Base-by-base conservation (phyloP, 1,284 basidiomycete species). In the Ceraceosorus guamensis region DNA sequence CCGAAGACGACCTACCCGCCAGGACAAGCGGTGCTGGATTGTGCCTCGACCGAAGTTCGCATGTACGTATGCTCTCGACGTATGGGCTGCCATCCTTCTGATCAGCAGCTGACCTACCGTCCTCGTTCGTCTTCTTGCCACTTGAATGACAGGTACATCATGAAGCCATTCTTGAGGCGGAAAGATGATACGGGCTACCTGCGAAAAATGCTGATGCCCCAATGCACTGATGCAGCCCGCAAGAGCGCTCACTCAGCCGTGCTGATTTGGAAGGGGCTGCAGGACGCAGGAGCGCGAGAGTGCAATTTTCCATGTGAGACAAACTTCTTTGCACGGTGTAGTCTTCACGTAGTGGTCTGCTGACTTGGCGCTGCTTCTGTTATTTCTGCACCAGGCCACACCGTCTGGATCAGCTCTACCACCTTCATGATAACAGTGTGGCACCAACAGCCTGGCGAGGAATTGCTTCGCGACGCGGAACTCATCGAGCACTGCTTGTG, bases 381-480 rank as follows among this genome's bases (percentile, higher is more conserved):
- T 3, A 3, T 24, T 24, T 24, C 24, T 24, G 24, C 24, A 24
- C 24, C 24, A 24, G 24, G 24, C 24, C 24, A 24, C 24, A 24
- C 24, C 24, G 24, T 24, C 24, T 70, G 69, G 48, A 64, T 70
- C 63, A 62, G 59, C 49, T 63, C 68, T 14, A 62, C 66, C 5
- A 71, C 69, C 1, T 71, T 71, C 58, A 65, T 71, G 61, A 66
- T 71, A 54, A 71, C 69, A 5, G 64, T 71, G 2, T 71, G 69
- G 69, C 68, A 71, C 55, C 60, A 61, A 31, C 60, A 59, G n/a
- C 61, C 47, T 8, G 63, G 61, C 10, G 52, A 54, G 46, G 34
- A 35, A 13, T 53, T 65, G 43, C 58, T 63, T 35, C 58, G 61
- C 37, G 69, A 71, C 50, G 62, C 63, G 33, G 59, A 65, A 35